Conservation (phyloP, 2,329 filamentous ascomycete species). For the Stemphylium vesicarium region DNA sequence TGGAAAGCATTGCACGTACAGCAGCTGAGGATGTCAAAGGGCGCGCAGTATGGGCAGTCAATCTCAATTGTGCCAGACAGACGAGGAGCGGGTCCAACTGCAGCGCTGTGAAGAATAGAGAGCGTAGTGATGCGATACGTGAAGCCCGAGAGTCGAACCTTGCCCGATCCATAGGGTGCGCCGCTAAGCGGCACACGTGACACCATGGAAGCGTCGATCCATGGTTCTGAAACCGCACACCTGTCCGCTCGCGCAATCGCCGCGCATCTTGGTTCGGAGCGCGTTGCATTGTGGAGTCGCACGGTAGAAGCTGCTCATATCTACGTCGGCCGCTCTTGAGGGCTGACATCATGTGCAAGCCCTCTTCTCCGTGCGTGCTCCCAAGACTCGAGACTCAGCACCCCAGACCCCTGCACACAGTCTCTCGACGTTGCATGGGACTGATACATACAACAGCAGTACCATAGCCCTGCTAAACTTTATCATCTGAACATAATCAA, state of each 20-base stretch:
- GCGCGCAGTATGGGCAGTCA: slow-evolving; percentile 34
- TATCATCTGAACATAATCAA: no score
- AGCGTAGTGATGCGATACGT: slow-evolving; percentile 45
- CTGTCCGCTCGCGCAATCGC: slow-evolving; percentile 7
- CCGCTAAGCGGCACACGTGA: slow-evolving; percentile 28
- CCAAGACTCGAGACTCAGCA: not conserved
- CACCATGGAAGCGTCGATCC: slow-evolving; percentile 10
- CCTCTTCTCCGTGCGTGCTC: not conserved
- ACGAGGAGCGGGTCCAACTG: slow-evolving; percentile 30
- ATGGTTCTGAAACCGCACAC: slow-evolving; percentile 13
- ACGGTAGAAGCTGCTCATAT: no score
- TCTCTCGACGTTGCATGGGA: no score
- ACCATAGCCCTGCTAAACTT: not conserved
- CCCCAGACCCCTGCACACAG: not conserved
- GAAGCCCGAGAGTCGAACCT: slow-evolving; percentile 18
- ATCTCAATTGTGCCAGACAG: slow-evolving; percentile 42
- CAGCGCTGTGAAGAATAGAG: slow-evolving; percentile 48
- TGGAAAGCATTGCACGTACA: slow-evolving; percentile 39
- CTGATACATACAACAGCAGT: not conserved
- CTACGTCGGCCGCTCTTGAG: not conserved
- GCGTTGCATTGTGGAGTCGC: not conserved
- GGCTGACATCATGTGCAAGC: not conserved
- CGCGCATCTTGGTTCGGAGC: not conserved
- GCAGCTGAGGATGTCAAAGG: slow-evolving; percentile 21
- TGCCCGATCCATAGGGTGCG: slow-evolving; percentile 14